These are phyloP conservation scores for Heterobasidion annosum DNA, from an alignment of 1,284 basidiomycete genomes.

Conservation along the genomic window DNA sequence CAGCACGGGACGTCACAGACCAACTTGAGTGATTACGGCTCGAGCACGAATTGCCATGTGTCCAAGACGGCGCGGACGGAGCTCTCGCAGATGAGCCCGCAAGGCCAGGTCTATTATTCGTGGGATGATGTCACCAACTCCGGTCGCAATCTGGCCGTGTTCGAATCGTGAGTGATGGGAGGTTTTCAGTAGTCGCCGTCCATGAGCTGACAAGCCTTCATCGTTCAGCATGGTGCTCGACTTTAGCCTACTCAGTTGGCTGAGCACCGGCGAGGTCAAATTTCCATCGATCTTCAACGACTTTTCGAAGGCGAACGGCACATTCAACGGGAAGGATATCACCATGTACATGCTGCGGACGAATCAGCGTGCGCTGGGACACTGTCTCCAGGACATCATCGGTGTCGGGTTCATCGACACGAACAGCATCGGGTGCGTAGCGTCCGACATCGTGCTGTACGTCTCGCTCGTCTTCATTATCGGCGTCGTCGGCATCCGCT, in stretches of 20 bases:
- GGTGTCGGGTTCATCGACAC: conserved; percentile 93
- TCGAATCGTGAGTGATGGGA: conserved; percentile 62
- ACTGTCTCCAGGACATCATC: conserved; percentile 82
- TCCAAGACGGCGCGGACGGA: conserved; percentile 40
- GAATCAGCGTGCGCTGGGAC: conserved; percentile 55
- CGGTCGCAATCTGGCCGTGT: conserved; percentile 81
- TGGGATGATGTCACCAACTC: conserved; percentile 79
- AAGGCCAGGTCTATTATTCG: conserved; percentile 88
- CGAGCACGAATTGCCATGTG: conserved; percentile 66
- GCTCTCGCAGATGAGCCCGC: conserved; percentile 40
- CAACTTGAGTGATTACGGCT: conserved; percentile 66
- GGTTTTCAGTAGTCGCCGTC: neutral
- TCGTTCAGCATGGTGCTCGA: conserved; percentile 75
- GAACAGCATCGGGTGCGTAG: conserved; percentile 91
- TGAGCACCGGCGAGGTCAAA: conserved; percentile 68
- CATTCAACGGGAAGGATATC: conserved; percentile 79
- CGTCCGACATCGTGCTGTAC: conserved; percentile 91
- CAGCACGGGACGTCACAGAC: conserved; percentile 58
- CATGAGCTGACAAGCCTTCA: neutral
- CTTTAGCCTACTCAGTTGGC: conserved; percentile 77
- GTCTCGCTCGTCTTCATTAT: conserved; percentile 96
- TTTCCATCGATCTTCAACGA: conserved; percentile 81
- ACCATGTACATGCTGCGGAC: conserved; percentile 74
- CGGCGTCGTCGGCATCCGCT: conserved; percentile 93
- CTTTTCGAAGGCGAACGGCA: conserved; percentile 61